Evolutionary conservation across 768 basidiomycete species (phyloP).

Genomic region (Tephrocybe sp.): DNA sequence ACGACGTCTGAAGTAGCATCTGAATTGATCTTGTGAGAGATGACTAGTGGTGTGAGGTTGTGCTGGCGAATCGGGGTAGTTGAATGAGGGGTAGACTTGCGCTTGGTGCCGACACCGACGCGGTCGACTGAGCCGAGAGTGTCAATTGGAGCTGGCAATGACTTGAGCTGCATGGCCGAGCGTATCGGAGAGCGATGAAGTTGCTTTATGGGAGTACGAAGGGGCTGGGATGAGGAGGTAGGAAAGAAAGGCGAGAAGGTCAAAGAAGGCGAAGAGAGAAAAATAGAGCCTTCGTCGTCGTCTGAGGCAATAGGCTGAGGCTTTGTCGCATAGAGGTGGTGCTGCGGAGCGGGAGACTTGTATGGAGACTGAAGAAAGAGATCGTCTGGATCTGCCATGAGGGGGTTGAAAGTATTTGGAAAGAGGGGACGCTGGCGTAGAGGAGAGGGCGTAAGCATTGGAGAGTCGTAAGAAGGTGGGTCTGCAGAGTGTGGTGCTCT

Average conservation of each 20-base stretch:
- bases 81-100: constrained; percentile 54
- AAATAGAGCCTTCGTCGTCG: constrained; percentile 59
- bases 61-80: constrained; percentile 58
- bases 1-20: constrained; percentile 36
- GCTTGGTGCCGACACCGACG: constrained; percentile 57
- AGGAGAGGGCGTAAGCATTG: constrained; percentile 68
- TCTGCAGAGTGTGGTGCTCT: constrained; percentile 22
- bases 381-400: constrained; percentile 44
- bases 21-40: constrained; percentile 35
- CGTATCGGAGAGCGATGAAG: constrained; percentile 38
- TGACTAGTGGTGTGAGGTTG: constrained; percentile 46
- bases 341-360: constrained; percentile 44
- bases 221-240: constrained; percentile 44
- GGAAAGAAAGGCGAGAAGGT: constrained; percentile 43
- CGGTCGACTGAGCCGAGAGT: constrained; percentile 24
- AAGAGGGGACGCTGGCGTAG: constrained; percentile 47
- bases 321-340: constrained; percentile 32
- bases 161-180: constrained; percentile 36
- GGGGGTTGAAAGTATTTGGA: constrained; percentile 23
- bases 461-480: constrained; percentile 44
- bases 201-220: constrained; percentile 64
- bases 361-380: constrained; percentile 56
- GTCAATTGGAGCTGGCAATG: constrained; percentile 23
- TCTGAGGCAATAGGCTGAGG: constrained; percentile 46
- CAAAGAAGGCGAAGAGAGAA: constrained; percentile 48